Evolutionary conservation across 2,329 filamentous ascomycete species (phyloP), one percentile per base, ranked within the genome.

Genomic region (Colletotrichum sp.): DNA sequence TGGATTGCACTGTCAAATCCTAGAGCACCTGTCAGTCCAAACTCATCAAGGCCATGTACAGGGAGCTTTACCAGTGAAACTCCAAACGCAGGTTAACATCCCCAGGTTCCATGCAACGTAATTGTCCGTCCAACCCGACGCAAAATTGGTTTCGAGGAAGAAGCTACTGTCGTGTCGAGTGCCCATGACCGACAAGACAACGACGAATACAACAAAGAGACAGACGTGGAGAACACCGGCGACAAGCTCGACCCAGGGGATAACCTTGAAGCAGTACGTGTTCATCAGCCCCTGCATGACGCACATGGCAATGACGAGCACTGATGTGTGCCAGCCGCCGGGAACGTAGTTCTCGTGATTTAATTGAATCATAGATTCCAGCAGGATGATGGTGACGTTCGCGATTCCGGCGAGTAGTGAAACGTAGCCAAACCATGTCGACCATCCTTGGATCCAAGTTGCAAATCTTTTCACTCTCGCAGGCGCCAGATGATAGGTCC

Each of bases 251-350:
- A 70, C 57, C 68, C 68, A 70, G 9, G 68, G 68, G 15, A 63
- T 70, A 4, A 63, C 24, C 18, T 36, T 62, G 16, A 70, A 70
- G 55, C 68, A 62, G 24, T 62, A 70, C 5, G 68, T 70, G 24
- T 70, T 70, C 68, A 70, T 70, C 55, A 70, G 15, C 6, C 68
- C 68, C n/a, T 70, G 68, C 21, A 70, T 26, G 0, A 62, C 5
- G 12, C 68, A 70, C 68, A 70, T 70, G 13, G 68, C 57, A 36
- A 70, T 70, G 55, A 70, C 68, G 6, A 70, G 55, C 34, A 70
- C 55, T 6, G 68, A 70, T 16, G 68, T 70, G 26, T 70, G 68
- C 68, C 68, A 70, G 2, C 68, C 68, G 15, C 68, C 68, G 0
- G 68, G 68, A 21, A 52, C 68, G 2, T 70, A 70, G 34, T 49